A percentile compares a stretch with the other conserved stretches of the same genome.
phyloP scores from a whole-genome alignment of 768 basidiomycete species.

The Gyrodon lividus region DNA sequence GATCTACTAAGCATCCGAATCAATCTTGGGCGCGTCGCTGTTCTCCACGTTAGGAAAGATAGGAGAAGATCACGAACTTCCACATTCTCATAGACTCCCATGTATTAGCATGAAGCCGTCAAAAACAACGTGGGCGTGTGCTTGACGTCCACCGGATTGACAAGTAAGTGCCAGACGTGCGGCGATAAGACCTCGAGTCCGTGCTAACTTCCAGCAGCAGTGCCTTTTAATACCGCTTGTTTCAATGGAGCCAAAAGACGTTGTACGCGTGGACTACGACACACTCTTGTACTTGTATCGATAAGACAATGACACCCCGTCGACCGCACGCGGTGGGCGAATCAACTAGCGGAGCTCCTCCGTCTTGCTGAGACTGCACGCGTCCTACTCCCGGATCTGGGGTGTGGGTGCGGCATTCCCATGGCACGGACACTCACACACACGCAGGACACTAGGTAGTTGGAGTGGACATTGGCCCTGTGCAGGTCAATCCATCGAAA shows the following conservation, averaged over 20 bases:
- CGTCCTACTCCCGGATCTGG: slow-evolving; percentile 5
- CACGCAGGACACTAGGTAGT: slow-evolving; percentile 6
- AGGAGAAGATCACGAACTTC: no score
- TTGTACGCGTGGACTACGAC: slow-evolving; percentile 4
- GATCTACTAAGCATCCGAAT: no score
- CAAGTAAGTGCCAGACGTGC: slow-evolving; percentile 6
- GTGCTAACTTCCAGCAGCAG: not conserved
- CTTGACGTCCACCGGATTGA: not conserved
- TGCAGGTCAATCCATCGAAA: slow-evolving; percentile 8
- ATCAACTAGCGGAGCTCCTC: slow-evolving; percentile 1
- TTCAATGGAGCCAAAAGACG: slow-evolving; percentile 9
- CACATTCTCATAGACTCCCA: no score
- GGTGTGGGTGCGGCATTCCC: slow-evolving; percentile 11
- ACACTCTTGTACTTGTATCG: slow-evolving; percentile 3
- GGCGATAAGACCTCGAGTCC: not conserved
- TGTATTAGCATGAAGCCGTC: no score
- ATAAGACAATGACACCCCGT: not conserved
- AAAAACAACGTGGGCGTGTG: not conserved
- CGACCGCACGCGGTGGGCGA: slow-evolving; percentile 1
- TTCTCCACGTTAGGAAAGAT: no score
- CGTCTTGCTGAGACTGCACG: not conserved
- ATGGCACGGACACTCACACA: not conserved
- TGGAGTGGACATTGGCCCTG: slow-evolving; percentile 6
- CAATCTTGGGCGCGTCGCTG: no score
- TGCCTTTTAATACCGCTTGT: slow-evolving; percentile 23